phyloP scores from a whole-genome alignment of 2,329 filamentous ascomycete species.

The Aureobasidium sp. region DNA sequence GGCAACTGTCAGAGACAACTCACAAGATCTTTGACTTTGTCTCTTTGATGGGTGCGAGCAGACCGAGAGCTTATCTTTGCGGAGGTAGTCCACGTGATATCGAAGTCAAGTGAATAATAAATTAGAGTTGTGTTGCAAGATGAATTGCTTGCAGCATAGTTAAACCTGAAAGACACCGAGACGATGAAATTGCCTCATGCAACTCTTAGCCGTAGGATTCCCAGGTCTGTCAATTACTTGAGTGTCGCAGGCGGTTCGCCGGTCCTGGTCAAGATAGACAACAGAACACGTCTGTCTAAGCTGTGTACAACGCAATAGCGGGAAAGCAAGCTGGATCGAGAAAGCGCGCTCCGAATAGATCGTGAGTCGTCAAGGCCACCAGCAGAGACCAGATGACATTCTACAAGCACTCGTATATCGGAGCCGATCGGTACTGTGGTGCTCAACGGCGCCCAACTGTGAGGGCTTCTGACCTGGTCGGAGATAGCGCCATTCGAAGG shows the following conservation, averaged over 20 bases:
- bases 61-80: neutral
- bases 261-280: neutral
- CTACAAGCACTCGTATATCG: neutral
- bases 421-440: constrained; percentile 4
- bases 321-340: neutral
- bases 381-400: neutral
- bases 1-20: constrained; percentile 3
- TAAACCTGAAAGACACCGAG: neutral
- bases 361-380: neutral
- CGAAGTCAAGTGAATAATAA: neutral
- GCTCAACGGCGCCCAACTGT: neutral
- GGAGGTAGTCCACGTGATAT: neutral
- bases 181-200: neutral
- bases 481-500: neutral
- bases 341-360: neutral
- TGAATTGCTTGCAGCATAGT: neutral
- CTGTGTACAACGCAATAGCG: neutral
- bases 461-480: neutral
- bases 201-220: neutral
- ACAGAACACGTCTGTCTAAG: neutral
- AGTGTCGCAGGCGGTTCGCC: neutral
- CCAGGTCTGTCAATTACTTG: neutral
- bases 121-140: neutral
- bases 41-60: neutral
- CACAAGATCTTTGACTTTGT: constrained; percentile 1